Percentiles rank a stretch among this genome's conserved stretches.
Evolutionary conservation across 2,329 filamentous ascomycete species (phyloP).

Genomic region (Fusarium nygamai): DNA sequence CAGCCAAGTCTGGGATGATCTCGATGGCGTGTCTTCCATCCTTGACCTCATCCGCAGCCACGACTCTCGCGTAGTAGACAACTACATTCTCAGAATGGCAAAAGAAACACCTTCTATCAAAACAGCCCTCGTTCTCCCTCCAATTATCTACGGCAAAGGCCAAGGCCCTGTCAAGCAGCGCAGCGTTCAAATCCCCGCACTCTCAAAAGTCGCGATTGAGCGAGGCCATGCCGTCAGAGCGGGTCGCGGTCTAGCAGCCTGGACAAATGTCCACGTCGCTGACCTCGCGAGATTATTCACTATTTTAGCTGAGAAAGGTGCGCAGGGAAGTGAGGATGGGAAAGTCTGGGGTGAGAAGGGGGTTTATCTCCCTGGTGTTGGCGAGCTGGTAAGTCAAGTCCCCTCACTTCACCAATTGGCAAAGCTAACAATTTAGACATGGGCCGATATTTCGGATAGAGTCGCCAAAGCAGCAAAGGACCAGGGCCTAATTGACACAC

Average conservation of each 20-base stretch:
- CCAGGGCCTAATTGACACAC: slow-evolving; percentile 38
- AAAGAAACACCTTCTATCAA: slow-evolving; percentile 40
- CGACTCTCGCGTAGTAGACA: slow-evolving; percentile 48
- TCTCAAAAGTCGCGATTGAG: slow-evolving; percentile 48
- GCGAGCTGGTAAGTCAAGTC: slow-evolving; percentile 41
- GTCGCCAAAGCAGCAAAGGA: slow-evolving; percentile 42
- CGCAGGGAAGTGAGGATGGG: slow-evolving; percentile 27
- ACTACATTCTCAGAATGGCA: slow-evolving; percentile 48
- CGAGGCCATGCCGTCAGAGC: slow-evolving; percentile 46
- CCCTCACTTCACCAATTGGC: rapidly evolving
- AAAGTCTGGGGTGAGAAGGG: slow-evolving; percentile 52
- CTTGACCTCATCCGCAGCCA: slow-evolving; percentile 41
- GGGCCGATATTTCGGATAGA: slow-evolving; percentile 45
- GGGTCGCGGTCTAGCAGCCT: slow-evolving; percentile 47
- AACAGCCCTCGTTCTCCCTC: slow-evolving; percentile 50
- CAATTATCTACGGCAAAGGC: slow-evolving; percentile 53
- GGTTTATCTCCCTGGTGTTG: slow-evolving; percentile 48
- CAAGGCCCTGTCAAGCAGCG: slow-evolving; percentile 51
- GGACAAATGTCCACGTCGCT: slow-evolving; percentile 50
- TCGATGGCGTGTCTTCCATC: slow-evolving; percentile 42
- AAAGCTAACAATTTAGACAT: slow-evolving; percentile 33
- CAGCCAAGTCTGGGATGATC: slow-evolving; percentile 49
- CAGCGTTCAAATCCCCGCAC: slow-evolving; percentile 54
- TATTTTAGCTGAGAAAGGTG: slow-evolving; percentile 45
- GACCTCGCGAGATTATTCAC: slow-evolving; percentile 47